phyloP scores from a whole-genome alignment of 352 stramenopile genomes.

The Pythium myriotylum region DNA sequence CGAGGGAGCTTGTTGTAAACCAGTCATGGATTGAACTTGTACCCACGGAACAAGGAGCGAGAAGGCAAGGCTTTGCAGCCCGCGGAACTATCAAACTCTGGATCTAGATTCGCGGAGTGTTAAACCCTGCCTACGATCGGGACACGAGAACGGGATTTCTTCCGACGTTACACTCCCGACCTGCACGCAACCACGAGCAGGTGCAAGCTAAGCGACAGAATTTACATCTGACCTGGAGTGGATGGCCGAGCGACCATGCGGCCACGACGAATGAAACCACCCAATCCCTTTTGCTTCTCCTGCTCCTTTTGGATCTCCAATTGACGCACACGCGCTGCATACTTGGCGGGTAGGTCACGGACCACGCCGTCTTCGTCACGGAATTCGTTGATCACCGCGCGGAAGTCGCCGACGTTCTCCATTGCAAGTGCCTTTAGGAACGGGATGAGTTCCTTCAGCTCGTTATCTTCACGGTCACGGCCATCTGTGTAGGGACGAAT shows the following conservation, averaged over 20 bases:
- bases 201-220: too few relatives aligned
- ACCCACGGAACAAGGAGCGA: too few relatives aligned
- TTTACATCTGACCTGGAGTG: conserved; percentile 26
- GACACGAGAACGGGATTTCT: neutral
- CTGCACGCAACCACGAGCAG: too few relatives aligned
- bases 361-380: conserved; percentile 81
- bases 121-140: neutral
- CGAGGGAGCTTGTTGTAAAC: neutral
- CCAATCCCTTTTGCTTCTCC: conserved; percentile 81
- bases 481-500: conserved; percentile 80
- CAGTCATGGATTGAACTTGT: too few relatives aligned
- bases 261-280: conserved; percentile 74
- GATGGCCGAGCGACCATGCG: conserved; percentile 67
- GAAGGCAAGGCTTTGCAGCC: conserved; percentile 7
- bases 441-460: conserved; percentile 81
- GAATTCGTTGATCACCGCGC: conserved; percentile 76
- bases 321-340: conserved; percentile 71
- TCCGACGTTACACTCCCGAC: neutral
- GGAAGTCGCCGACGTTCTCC: conserved; percentile 80
- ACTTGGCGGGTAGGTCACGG: conserved; percentile 77
- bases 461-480: conserved; percentile 76
- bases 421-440: conserved; percentile 83
- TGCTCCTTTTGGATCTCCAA: conserved; percentile 84
- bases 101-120: conserved; percentile 23
- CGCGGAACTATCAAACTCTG: conserved; percentile 12